Evolutionary conservation across 1,284 basidiomycete genomes (phyloP), one percentile per base, ranked within the genome.

Genomic region (Fomitopsis schrenkii): DNA sequence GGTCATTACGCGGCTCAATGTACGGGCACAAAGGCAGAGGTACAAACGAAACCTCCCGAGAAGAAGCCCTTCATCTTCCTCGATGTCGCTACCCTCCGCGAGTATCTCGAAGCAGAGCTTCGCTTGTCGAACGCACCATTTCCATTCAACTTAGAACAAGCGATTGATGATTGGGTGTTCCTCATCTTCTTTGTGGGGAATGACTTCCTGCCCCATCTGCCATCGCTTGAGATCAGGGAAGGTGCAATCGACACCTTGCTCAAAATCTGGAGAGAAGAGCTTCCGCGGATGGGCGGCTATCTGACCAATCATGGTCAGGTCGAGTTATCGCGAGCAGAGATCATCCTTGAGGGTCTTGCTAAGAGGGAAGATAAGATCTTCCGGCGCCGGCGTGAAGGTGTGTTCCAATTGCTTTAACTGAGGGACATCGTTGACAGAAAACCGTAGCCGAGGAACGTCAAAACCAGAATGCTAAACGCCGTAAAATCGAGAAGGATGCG

Each of bases 161-260:
- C 97, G 41, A 94, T 99, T 76, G 97, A 99, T 83, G 97, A 99
- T 76, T 99, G 97, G 97, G 94, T 99, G 70, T 89, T 99, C 73
- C 83, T 99, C 71, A 98, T 98, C 71, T 98, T 99, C 86, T 98
- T 99, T 76, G 97, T 99, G 72, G 97, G 97, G 69, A 99, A 99
- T 81, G 97, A 99, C 79, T 99, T 99, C 82, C 82, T 99, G 72
- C 97, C 97, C 17, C 97, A 99, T 79, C 81, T 99, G 63, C 97
- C 97, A 26, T 94, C 91, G 62, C 86, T 99, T 80, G 97, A 99
- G 82, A 99, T 99, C 73, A 87, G 97, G 70, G 97, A 99, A 79
- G 97, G 97, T 61, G 97, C 97, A 35, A 98, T 99, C 79, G 97
- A 99, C 80, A 95, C 91, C 58, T 80, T 99, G 63, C 80, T 99